A percentile compares a stretch with the other conserved stretches of the same genome.
Conservation (phyloP, 306 rosid genomes). For the Morella rubra region DNA sequence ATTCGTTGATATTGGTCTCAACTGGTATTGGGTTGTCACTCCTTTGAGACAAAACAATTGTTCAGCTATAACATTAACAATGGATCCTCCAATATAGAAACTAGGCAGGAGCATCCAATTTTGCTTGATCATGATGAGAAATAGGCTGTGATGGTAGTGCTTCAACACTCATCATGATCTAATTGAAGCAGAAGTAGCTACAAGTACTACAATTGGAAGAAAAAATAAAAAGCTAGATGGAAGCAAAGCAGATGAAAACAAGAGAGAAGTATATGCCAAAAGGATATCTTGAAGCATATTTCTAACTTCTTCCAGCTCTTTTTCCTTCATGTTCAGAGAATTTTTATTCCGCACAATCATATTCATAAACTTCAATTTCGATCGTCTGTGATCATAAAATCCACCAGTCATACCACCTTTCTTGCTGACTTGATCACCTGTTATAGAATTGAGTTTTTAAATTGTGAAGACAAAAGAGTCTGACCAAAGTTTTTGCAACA, state of each 20-base stretch:
- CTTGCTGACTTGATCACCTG: slow-evolving; percentile 99
- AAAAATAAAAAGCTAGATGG: neutral
- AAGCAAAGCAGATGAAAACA: neutral
- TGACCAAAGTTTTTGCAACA: slow-evolving; percentile 15
- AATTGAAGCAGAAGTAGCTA: neutral
- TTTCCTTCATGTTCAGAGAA: slow-evolving; percentile 51
- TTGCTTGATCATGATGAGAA: neutral
- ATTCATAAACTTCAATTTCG: slow-evolving; percentile 86
- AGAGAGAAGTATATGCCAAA: slow-evolving; percentile 18
- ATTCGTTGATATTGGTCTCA: neutral
- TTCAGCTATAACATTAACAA: neutral
- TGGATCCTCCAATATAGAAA: neutral
- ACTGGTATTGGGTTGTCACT: neutral
- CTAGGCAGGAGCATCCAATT: neutral
- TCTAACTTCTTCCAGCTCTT: slow-evolving; percentile 66
- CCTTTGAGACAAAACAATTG: neutral
- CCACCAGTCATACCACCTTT: slow-evolving; percentile 99
- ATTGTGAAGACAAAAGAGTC: slow-evolving; percentile 34
- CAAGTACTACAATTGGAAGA: neutral
- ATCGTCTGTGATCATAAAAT: slow-evolving; percentile 90
- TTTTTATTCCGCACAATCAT: slow-evolving; percentile 53
- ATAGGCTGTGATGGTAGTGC: neutral
- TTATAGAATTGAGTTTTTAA: slow-evolving; percentile 15
- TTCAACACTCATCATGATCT: neutral
- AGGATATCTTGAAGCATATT: slow-evolving; percentile 85